Base-by-base conservation (phyloP, 1,139 yeast species). In the Yamadazyma blattariae region DNA sequence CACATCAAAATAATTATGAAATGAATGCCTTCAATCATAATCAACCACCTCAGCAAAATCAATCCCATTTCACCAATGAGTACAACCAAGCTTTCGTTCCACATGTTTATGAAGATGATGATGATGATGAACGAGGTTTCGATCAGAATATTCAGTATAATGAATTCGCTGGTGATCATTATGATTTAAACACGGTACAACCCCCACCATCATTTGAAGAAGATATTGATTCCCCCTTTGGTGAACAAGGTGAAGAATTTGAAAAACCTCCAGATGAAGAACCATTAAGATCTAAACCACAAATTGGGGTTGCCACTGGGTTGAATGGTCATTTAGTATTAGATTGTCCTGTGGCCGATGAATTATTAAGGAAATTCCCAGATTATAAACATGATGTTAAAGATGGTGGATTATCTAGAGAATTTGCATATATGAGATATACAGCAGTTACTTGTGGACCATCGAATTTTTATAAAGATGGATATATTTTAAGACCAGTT, bases 371-470 rank as follows among this genome's bases (percentile, higher is more conserved):
- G 12, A 70, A 69, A 39, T 70, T 66, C 40, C 74, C 71, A 13
- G 74, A 67, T 41, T 69, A 67, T 42, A 47, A 54, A 17, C 48
- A 56, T 3, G 54, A 46, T 6, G 53, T 50, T 18, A 59, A 60
- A 37, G 71, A 67, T 41, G 71, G 71, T 9, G 74, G 73, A 1
- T 57, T 68, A 35, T 56, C 69, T 9, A 54, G 75, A 53, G 76
- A 70, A 43, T 69, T 70, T 44, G 63, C 73, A 14, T 68, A 67
- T 46, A 69, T 70, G 75, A 58, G 76, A 54, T 70, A 70, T 48
- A 66, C 74, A 1, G 75, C 75, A 10, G 74, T 68, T 7, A 70
- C 75, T 2, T 70, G 75, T 54, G 76, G 75, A 1, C 76, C 76
- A 12, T 66, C 73, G 7, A 69, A 70, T 44, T 70, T 69, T 45